Evolutionary conservation across 2,329 filamentous ascomycete genomes (phyloP).

Genomic region (Colletotrichum chlorophyti): DNA sequence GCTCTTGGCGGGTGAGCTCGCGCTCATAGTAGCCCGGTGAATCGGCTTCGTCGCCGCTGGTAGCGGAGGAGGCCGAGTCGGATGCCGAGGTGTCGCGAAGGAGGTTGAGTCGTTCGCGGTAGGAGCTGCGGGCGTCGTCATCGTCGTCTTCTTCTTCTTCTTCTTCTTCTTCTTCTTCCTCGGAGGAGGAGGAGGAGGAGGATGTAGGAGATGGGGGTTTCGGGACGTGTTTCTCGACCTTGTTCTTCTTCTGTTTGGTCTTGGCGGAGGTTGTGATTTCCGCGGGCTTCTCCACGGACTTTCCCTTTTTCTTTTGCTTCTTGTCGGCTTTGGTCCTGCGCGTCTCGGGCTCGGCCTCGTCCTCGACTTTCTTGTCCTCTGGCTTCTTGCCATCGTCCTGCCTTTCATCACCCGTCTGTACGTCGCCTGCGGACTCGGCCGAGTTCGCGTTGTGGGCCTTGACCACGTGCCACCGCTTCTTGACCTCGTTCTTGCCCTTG

Average conservation of each 20-base stretch:
- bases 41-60: constrained; percentile 25
- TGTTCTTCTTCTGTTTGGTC: constrained; percentile 12
- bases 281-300: neutral
- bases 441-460: constrained; percentile 32
- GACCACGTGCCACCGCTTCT: constrained; percentile 41
- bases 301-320: neutral
- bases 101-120: constrained; percentile 18
- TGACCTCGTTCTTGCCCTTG: constrained; percentile 37
- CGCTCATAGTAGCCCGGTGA: constrained; percentile 10
- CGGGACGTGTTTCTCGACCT: neutral
- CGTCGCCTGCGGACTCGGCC: neutral
- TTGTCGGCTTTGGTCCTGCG: constrained; percentile 9
- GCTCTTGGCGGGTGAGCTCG: constrained; percentile 34
- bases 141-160: too few relatives aligned
- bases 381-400: neutral
- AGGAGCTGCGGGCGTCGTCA: constrained; percentile 23
- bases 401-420: neutral
- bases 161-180: too few relatives aligned
- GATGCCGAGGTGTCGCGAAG: constrained; percentile 36
- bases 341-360: neutral
- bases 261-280: neutral
- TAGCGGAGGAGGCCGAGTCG: constrained; percentile 29
- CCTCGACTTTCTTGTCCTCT: constrained; percentile 1
- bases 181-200: constrained; percentile 1
- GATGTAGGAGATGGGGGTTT: constrained; percentile 23